Evolutionary conservation across 2,329 filamentous ascomycete genomes (phyloP).

Genomic region (Meredithiella fracta): DNA sequence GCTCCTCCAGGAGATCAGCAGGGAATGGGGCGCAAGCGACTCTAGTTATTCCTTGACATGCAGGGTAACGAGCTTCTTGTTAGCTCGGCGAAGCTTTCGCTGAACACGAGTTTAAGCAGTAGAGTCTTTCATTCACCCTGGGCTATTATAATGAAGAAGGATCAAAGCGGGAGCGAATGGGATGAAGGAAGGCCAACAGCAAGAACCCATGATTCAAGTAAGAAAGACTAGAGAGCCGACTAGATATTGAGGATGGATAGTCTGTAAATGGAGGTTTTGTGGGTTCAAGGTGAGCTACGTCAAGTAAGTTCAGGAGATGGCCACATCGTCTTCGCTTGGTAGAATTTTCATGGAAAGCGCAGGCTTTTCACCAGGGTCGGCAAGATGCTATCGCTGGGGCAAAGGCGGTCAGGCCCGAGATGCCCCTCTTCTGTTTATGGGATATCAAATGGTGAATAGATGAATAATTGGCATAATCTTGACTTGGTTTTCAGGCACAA

Average conservation of each 20-base stretch:
- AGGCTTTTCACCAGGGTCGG: background rate
- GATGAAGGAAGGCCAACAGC: background rate
- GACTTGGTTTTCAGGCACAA: background rate
- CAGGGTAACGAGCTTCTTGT: background rate
- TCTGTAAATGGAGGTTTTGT: background rate
- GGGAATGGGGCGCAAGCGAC: background rate
- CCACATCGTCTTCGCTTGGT: background rate
- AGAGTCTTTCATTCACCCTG: background rate
- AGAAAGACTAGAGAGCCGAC: background rate
- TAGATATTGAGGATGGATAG: background rate
- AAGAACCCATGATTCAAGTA: background rate
- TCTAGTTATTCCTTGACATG: background rate
- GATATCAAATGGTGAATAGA: too few relatives aligned
- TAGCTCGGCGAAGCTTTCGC: background rate
- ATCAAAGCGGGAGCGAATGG: background rate
- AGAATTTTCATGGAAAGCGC: background rate
- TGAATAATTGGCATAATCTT: too few relatives aligned
- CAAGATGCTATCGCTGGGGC: background rate
- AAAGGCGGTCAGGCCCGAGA: slow-evolving; percentile 4
- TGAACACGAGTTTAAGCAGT: background rate
- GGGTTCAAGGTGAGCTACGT: background rate
- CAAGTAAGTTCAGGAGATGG: background rate
- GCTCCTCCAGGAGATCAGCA: background rate
- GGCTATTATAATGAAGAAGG: background rate
- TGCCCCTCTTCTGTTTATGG: background rate